phyloP scores from a whole-genome alignment of 305 asterid species.

The Fraxinus latifolia region DNA sequence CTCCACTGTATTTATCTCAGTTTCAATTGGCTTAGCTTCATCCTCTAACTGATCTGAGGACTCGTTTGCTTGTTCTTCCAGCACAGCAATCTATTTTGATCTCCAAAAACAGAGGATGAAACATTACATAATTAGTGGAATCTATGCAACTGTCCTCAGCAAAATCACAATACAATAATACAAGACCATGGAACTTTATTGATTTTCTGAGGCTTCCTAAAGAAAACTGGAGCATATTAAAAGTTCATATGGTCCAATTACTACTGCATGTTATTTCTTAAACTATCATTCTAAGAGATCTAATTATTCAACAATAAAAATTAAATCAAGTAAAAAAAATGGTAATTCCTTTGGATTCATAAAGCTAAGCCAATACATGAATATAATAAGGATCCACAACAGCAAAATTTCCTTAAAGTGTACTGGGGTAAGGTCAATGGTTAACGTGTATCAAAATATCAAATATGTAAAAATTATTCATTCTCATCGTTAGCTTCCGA shows the following conservation, averaged over 20 bases:
- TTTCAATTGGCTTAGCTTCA: conserved; percentile 57
- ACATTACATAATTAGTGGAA: conserved; percentile 3
- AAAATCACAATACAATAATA: not conserved
- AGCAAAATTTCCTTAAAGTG: not conserved
- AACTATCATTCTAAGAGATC: not conserved
- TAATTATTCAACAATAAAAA: not conserved
- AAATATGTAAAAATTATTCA: not conserved
- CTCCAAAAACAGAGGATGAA: conserved; percentile 13
- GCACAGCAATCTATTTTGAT: conserved; percentile 51
- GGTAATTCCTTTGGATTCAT: not conserved
- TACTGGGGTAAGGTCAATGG: not conserved
- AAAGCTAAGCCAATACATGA: not conserved
- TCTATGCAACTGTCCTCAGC: not conserved
- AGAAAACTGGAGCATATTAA: not conserved
- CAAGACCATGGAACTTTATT: not conserved
- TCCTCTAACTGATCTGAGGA: conserved; percentile 65
- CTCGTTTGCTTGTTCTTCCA: conserved; percentile 76
- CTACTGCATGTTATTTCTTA: not conserved
- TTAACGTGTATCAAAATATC: not conserved
- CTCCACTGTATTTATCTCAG: conserved; percentile 37
- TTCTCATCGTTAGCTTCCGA: not conserved
- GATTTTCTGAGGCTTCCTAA: not conserved
- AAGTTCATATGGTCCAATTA: not conserved
- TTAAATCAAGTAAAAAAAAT: not conserved
- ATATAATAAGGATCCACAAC: not conserved